Conservation (phyloP, 2,329 filamentous ascomycete genomes). For the Penicillium sp. region DNA sequence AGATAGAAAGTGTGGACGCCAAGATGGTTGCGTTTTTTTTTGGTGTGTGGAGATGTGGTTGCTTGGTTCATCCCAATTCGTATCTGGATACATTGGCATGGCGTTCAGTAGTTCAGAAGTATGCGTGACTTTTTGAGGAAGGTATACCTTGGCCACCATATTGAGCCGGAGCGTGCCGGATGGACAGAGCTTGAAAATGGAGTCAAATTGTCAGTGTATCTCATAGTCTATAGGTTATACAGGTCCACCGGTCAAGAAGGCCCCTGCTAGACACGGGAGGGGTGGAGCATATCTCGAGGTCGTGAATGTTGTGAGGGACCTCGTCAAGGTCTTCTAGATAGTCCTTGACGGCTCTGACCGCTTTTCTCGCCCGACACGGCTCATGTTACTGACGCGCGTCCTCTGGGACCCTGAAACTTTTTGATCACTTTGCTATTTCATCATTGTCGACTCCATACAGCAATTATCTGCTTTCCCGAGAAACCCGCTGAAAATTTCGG, state of each 20-base stretch:
- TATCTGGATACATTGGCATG: background rate
- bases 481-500: slow-evolving; percentile 17
- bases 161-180: slow-evolving; percentile 20
- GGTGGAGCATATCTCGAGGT: slow-evolving; percentile 5
- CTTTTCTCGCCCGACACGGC: slow-evolving; percentile 16
- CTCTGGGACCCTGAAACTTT: background rate
- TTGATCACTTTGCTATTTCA: background rate
- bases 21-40: background rate
- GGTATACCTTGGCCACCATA: background rate
- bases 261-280: slow-evolving; percentile 19
- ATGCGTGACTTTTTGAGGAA: background rate
- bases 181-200: slow-evolving; percentile 10
- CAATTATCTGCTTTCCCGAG: slow-evolving; percentile 16
- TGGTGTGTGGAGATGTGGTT: background rate
- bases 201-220: slow-evolving; percentile 13
- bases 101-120: slow-evolving; percentile 1
- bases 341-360: slow-evolving; percentile 10
- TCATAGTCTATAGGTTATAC: background rate
- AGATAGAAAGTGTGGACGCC: background rate
- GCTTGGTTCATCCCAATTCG: background rate
- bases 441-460: background rate
- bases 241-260: background rate
- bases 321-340: background rate
- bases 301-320: background rate
- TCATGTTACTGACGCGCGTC: slow-evolving; percentile 21